These are phyloP conservation scores for Tulasnella sp. DNA, from an alignment of 768 basidiomycete species.

Conservation along the genomic window DNA sequence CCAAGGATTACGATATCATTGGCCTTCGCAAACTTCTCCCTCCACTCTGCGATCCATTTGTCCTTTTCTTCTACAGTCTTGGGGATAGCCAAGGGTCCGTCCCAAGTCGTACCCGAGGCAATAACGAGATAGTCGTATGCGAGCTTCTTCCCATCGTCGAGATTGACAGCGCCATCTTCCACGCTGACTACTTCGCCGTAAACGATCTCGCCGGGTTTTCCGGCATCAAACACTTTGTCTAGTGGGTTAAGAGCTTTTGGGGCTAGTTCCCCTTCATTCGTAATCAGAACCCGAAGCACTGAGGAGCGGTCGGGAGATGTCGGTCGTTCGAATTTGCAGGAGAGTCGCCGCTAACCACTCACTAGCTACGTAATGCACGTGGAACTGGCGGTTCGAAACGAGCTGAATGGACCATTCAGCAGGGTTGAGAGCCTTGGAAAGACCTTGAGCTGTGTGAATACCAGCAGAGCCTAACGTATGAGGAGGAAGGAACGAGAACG, in stretches of 20 bases:
- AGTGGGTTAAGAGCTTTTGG: slow-evolving; percentile 29
- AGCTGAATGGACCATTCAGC: slow-evolving; percentile 26
- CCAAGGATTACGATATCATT: slow-evolving; percentile 37
- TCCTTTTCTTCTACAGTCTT: slow-evolving; percentile 40
- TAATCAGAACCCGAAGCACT: slow-evolving; percentile 31
- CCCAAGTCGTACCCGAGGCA: slow-evolving; percentile 61
- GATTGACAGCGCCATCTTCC: slow-evolving; percentile 52
- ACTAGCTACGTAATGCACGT: slow-evolving; percentile 33
- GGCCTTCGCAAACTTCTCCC: slow-evolving; percentile 34
- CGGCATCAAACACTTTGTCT: slow-evolving; percentile 31
- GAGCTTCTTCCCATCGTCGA: slow-evolving; percentile 56
- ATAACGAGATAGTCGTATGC: slow-evolving; percentile 62
- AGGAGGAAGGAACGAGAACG: neutral
- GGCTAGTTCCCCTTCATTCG: slow-evolving; percentile 28
- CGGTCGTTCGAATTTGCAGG: neutral
- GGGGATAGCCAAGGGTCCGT: slow-evolving; percentile 55
- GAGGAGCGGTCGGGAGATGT: neutral
- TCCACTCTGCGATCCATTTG: slow-evolving; percentile 42
- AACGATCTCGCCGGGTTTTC: slow-evolving; percentile 30
- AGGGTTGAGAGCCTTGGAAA: slow-evolving; percentile 30
- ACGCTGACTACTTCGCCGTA: slow-evolving; percentile 27
- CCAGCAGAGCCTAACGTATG: slow-evolving; percentile 28
- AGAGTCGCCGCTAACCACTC: neutral
- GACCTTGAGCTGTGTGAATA: slow-evolving; percentile 14
- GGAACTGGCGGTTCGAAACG: slow-evolving; percentile 26